Evolutionary conservation across 2,329 filamentous ascomycete species (phyloP).

Genomic region (Xylaria sp.): DNA sequence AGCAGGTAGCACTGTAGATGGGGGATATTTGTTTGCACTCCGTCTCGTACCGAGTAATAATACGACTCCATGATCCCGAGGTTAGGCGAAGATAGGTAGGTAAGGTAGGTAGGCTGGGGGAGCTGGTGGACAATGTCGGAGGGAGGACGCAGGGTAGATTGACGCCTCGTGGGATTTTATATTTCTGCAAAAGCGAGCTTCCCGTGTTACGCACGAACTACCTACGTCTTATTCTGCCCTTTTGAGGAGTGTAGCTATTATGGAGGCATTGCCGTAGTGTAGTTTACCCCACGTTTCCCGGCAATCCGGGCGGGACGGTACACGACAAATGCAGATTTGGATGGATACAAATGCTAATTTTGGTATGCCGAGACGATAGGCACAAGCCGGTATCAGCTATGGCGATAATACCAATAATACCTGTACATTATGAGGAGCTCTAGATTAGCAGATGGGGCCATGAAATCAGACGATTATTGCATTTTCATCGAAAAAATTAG

Average conservation of each 20-base stretch:
- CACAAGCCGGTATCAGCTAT: background rate
- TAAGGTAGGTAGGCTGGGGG: background rate
- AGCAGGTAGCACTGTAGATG: background rate
- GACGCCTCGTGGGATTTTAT: background rate
- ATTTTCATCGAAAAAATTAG: conserved; percentile 8
- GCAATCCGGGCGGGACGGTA: background rate
- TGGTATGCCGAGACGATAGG: background rate
- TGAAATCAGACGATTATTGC: background rate
- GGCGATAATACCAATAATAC: background rate
- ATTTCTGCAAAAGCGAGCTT: conserved; percentile 4
- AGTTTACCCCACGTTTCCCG: conserved; percentile 30
- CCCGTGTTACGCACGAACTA: conserved; percentile 2
- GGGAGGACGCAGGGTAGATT: background rate
- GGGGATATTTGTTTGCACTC: background rate
- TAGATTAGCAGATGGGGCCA: too few species aligned
- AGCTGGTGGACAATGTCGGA: background rate
- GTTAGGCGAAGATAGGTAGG: conserved; percentile 7
- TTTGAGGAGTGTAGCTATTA: background rate
- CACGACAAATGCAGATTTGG: background rate
- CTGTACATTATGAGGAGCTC: too few species aligned
- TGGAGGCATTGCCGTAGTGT: background rate
- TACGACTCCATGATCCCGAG: background rate
- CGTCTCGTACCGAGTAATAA: background rate
- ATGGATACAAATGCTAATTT: background rate
- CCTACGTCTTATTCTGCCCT: background rate